phyloP scores from a whole-genome alignment of 2,329 filamentous ascomycete genomes.

The Cadophora luteo-olivacea region DNA sequence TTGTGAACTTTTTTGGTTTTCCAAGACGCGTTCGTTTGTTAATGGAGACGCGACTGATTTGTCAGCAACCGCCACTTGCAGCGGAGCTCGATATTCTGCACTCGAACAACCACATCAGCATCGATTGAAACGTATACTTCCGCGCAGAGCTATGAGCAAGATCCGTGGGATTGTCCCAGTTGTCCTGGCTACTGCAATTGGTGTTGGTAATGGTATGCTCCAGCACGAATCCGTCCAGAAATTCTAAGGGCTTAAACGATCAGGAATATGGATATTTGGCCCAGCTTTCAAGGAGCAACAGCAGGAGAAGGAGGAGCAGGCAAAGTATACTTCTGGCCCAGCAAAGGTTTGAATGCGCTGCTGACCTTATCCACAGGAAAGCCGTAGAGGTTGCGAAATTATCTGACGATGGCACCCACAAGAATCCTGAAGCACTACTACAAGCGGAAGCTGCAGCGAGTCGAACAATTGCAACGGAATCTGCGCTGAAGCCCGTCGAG shows the following conservation, averaged over 20 bases:
- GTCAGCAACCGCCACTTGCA: neutral
- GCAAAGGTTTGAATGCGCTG: neutral
- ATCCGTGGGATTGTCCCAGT: constrained; percentile 40
- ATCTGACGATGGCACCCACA: constrained; percentile 18
- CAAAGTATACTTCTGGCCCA: constrained; percentile 27
- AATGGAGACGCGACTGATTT: constrained; percentile 13
- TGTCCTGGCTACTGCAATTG: constrained; percentile 40
- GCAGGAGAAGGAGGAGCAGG: constrained; percentile 32
- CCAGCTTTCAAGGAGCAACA: constrained; percentile 42
- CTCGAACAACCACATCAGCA: neutral
- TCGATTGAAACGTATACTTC: neutral
- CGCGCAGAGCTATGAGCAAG: constrained; percentile 37
- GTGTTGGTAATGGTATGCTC: constrained; percentile 42
- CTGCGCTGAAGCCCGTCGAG: constrained; percentile 29
- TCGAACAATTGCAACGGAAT: constrained; percentile 31
- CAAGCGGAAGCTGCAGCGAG: constrained; percentile 36
- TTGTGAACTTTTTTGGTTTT: neutral
- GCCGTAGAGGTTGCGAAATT: constrained; percentile 25
- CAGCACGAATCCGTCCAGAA: neutral
- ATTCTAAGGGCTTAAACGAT: constrained; percentile 6
- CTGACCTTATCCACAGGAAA: constrained; percentile 32
- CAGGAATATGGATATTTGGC: constrained; percentile 43
- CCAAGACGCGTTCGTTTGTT: constrained; percentile 1
- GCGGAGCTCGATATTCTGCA: neutral
- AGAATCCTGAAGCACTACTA: constrained; percentile 26